Evolutionary conservation across 495 filamentous ascomycete species (phyloP).

Genomic region (Penicillium alfredii): DNA sequence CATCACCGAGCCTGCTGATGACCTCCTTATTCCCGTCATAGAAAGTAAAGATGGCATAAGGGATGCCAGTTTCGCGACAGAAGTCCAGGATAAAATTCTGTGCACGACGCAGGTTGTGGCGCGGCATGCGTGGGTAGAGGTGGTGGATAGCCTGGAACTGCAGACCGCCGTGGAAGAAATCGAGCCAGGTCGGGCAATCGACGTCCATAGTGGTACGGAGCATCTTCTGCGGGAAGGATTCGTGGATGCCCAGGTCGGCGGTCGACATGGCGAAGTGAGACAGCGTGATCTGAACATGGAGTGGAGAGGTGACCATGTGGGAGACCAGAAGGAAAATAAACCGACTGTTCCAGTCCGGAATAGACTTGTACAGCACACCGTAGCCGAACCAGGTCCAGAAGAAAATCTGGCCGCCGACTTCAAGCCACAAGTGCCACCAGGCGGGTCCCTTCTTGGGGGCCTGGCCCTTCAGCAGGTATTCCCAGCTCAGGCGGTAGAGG

Average conservation of each 20-base stretch:
- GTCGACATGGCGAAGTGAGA: conserved; percentile 98
- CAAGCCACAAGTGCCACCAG: conserved; percentile 84
- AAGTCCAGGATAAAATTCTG: conserved; percentile 85
- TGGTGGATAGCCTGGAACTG: conserved; percentile 98
- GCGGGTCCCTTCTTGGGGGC: conserved; percentile 78
- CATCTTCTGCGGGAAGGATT: conserved; percentile 96
- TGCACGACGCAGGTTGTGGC: conserved; percentile 81
- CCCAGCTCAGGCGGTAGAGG: conserved; percentile 79
- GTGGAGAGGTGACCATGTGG: conserved; percentile 77
- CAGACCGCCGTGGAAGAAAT: conserved; percentile 93
- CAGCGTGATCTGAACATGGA: conserved; percentile 94
- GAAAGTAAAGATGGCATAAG: conserved; percentile 92
- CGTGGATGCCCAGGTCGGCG: conserved; percentile 74
- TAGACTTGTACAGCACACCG: conserved; percentile 65
- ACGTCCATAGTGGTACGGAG: conserved; percentile 97
- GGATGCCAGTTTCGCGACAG: conserved; percentile 84
- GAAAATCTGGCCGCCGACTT: conserved; percentile 72
- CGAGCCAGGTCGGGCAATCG: conserved; percentile 90
- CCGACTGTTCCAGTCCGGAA: conserved; percentile 65
- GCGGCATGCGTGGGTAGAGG: conserved; percentile 86
- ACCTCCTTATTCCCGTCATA: conserved; percentile 88
- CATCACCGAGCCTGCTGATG: conserved; percentile 74
- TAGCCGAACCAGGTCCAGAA: conserved; percentile 98
- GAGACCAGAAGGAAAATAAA: conserved; percentile 76
- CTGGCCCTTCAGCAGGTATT: conserved; percentile 66